These are phyloP conservation scores for Leccinum proliferum DNA, from an alignment of 1,284 basidiomycete genomes.

Conservation along the genomic window DNA sequence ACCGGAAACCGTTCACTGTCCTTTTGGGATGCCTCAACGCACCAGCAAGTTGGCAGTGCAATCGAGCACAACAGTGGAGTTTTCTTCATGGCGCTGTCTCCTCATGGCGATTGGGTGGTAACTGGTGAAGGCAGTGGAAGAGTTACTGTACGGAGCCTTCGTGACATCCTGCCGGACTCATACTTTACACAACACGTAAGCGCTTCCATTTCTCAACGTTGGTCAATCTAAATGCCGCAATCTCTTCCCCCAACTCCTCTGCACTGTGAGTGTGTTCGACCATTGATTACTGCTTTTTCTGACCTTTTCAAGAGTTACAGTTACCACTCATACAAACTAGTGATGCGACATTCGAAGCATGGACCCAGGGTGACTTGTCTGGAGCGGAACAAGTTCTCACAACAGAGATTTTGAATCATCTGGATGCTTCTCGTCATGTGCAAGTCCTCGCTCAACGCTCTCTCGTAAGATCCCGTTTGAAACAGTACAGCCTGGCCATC, in stretches of 20 bases:
- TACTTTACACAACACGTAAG: background rate
- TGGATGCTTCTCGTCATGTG: background rate
- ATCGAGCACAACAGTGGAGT: background rate
- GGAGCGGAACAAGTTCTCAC: background rate
- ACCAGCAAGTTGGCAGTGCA: background rate
- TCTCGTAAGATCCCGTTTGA: background rate
- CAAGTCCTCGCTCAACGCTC: background rate
- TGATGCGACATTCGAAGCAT: background rate
- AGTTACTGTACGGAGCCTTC: background rate
- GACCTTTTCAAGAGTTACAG: background rate
- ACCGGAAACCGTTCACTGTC: background rate
- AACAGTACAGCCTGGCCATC: no score
- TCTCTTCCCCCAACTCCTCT: background rate
- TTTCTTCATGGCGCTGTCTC: background rate
- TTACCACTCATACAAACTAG: background rate
- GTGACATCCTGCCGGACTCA: background rate
- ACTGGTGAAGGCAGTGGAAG: background rate
- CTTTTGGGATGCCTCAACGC: background rate
- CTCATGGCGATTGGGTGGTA: no score
- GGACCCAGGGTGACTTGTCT: background rate
- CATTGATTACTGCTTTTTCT: background rate
- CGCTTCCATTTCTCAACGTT: no score
- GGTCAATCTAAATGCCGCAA: background rate
- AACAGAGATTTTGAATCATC: background rate
- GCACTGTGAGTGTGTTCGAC: background rate